Evolutionary conservation across 495 filamentous ascomycete species (phyloP).

Genomic region (Aspergillus panamensis): DNA sequence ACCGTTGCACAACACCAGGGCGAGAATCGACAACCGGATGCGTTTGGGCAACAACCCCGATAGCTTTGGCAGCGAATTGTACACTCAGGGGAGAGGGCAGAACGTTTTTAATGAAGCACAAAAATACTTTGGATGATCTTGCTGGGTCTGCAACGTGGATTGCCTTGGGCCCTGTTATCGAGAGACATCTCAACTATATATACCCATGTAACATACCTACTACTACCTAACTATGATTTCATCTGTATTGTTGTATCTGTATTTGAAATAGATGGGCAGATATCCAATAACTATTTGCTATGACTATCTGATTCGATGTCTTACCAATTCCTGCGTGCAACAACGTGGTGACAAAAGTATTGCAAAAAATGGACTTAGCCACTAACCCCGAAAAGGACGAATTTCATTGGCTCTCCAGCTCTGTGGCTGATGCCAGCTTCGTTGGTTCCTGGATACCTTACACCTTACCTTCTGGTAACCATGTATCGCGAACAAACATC

Average conservation of each 20-base stretch:
- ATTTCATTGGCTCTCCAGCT: conserved; percentile 16
- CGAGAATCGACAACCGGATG: conserved; percentile 8
- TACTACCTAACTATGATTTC: conserved; percentile 9
- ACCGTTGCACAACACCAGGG: conserved; percentile 8
- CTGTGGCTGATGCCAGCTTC: conserved; percentile 16
- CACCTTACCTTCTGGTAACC: not conserved
- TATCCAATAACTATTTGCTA: too few relatives aligned
- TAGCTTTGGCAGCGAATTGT: not conserved
- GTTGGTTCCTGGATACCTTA: not conserved
- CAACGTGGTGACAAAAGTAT: not conserved
- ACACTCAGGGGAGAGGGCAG: too few relatives aligned
- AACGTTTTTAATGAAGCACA: not conserved
- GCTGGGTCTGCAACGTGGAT: not conserved
- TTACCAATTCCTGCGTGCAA: too few relatives aligned
- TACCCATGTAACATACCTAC: conserved; percentile 27
- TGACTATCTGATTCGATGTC: too few relatives aligned
- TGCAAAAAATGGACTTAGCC: not conserved
- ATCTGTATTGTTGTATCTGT: conserved; percentile 5
- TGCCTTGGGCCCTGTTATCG: not conserved
- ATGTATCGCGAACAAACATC: not conserved
- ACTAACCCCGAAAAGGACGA: conserved; percentile 25
- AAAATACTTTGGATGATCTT: not conserved
- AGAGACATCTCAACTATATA: conserved; percentile 21
- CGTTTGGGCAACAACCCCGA: not conserved
- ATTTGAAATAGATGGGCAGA: not conserved